Evolutionary conservation across 768 basidiomycete species (phyloP), one percentile per base, ranked within the genome.

Genomic region (Hirschioporus abietinus): DNA sequence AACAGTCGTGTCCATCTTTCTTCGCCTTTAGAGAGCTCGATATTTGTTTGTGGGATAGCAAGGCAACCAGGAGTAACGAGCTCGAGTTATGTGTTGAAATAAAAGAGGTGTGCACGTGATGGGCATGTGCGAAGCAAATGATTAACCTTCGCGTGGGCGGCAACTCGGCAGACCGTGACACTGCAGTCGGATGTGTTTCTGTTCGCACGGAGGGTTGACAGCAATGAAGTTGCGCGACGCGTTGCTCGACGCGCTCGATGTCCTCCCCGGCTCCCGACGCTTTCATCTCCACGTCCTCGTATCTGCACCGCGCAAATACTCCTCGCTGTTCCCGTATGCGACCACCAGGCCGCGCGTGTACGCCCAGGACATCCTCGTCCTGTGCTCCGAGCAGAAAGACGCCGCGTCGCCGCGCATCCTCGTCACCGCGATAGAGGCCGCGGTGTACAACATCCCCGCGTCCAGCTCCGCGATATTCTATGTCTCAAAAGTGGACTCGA

Each of bases 401-500:
- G 83, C 82, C 64, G 24, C 20, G 62, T 72, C 82, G 0, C 82
- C 84, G 4, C 83, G 84, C 25, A 80, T 92, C 0, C 81, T 95
- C 64, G 87, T 93, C 35, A 82, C 88, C 3, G 95, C 86, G n/a
- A 82, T 97, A 67, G 93, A 96, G 74, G 91, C 87, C 0, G 82
- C 77, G 52, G 76, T 95, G 27, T 96, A 93, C 81, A 84, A 85
- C 62, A 73, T 96, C 63, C 90, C 93, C 1, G 70, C 84, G 4
- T 89, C 92, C 1, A 80, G 82, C 1, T 84, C 85, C 65, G 87
- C 87, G 2, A 83, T 98, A 35, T 76, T 99, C 35, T 97, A 99
- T 76, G 82, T 99, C 64, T 92, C 93, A 63, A 99, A 99, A 78
- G 88, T 97, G 64, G 97, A 99, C 75, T 88, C 95, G 12, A 93